Base-by-base conservation (phyloP, 1,139 yeast genomes). In the Pichia sp. region DNA sequence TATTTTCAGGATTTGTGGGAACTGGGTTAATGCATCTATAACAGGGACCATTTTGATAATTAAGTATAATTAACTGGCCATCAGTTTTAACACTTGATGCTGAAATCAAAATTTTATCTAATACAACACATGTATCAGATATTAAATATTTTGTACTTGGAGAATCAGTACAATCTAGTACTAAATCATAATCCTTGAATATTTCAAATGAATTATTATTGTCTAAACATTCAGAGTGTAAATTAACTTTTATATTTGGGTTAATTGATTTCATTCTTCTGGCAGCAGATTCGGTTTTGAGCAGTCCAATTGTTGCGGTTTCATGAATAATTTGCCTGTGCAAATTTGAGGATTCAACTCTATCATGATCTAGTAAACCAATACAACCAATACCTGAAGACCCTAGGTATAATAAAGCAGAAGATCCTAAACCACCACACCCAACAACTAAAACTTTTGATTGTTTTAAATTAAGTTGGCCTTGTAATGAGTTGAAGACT, bases 401-500 rank as follows among this genome's bases (percentile, higher is more conserved):
- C 0, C 85, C 83, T 4, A 95, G 70, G 64, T 95, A 95, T 42
- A 87, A 76, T 48, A 93, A 69, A 0, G 95, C 95, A 0, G 99
- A 98, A 59, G 96, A 86, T 0, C 99, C 99, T 13, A 95, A 74
- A 0, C 99, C 99, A 14, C 99, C 99, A 0, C 97, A 97, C 1
- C 99, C 99, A 10, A 95, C 76, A 0, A 95, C 93, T 34, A 93
- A 69, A 0, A 90, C 77, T 46, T 73, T 77, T 1, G 93, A 57
- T 0, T 67, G 59, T 60, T 83, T 83, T 48, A 95, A 70, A 46
- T 69, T 71, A 5, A 75, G 55, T 65, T 95, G 99, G 13, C 81
- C 74, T 1, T 62, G 52, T 11, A 83, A 67, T 4, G 58, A 53
- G 0, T 91, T 90, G 57, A 86, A 72, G 53, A 79, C 83, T 0